Evolutionary conservation across 192 early-diverging fungal genomes (phyloP).

Genomic region (Podila epigama): DNA sequence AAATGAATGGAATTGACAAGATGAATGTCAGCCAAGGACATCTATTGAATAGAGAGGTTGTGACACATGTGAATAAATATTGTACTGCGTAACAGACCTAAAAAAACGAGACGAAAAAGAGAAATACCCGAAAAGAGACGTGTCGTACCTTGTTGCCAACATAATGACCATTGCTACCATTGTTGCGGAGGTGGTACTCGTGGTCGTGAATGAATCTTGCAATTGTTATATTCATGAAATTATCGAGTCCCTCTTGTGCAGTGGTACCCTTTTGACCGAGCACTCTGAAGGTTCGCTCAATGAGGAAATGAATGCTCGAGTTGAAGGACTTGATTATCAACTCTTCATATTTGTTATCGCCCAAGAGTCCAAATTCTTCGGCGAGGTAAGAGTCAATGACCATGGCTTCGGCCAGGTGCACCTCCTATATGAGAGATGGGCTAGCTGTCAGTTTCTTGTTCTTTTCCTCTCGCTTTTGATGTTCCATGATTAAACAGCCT

Average conservation of each 20-base stretch:
- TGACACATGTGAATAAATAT: too few relatives aligned
- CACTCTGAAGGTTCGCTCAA: constrained; percentile 9
- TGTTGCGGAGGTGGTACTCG: constrained; percentile 25
- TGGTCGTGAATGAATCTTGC: constrained; percentile 27
- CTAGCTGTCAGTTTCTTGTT: background rate
- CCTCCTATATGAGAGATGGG: background rate
- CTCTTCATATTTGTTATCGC: constrained; percentile 25
- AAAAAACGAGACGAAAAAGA: too few relatives aligned
- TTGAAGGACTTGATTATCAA: constrained; percentile 18
- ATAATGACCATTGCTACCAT: constrained; percentile 41
- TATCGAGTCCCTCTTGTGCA: background rate
- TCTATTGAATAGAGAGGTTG: background rate
- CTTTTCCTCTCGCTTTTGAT: too few relatives aligned
- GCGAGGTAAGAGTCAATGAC: constrained; percentile 26
- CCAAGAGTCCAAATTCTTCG: constrained; percentile 22
- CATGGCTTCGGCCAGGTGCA: constrained; percentile 19
- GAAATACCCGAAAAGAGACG: too few relatives aligned
- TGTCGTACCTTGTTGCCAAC: constrained; percentile 42
- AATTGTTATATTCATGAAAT: background rate
- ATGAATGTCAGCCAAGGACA: background rate
- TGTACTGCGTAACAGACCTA: too few relatives aligned
- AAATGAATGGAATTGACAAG: background rate
- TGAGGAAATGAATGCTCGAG: constrained; percentile 24
- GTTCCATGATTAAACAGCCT: too few relatives aligned
- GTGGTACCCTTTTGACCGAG: background rate